Evolutionary conservation across 805 yeast genomes (phyloP).

Genomic region (Ogataea trehalophila): DNA sequence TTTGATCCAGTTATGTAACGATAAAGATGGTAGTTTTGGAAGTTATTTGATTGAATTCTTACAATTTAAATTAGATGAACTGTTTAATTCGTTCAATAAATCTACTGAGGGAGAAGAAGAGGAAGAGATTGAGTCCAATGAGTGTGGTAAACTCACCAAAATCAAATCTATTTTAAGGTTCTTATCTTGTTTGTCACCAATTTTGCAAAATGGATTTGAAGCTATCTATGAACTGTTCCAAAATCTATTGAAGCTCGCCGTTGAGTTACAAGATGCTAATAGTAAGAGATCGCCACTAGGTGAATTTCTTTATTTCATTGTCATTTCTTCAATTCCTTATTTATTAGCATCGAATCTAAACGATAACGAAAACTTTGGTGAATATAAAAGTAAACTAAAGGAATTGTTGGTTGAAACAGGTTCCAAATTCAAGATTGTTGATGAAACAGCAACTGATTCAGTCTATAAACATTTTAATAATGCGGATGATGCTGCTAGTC

Average conservation of each 20-base stretch:
- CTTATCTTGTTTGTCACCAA: conserved; percentile 59
- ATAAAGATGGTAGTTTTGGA: conserved; percentile 61
- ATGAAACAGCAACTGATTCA: conserved; percentile 1
- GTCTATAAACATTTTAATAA: conserved; percentile 2
- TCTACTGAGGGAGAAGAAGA: conserved; percentile 10
- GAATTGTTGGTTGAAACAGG: conserved; percentile 43
- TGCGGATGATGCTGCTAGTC: conserved; percentile 16
- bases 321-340: conserved; percentile 62
- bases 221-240: conserved; percentile 38
- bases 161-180: conserved; percentile 69
- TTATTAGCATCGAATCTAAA: conserved; percentile 20
- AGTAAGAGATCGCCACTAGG: conserved; percentile 52
- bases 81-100: conserved; percentile 34
- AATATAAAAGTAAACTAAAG: conserved; percentile 32
- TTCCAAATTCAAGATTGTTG: conserved; percentile 10
- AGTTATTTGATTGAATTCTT: conserved; percentile 63
- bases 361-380: conserved; percentile 11
- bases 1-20: conserved; percentile 60
- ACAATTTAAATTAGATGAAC: conserved; percentile 56
- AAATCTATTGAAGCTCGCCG: conserved; percentile 50
- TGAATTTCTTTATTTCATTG: conserved; percentile 61
- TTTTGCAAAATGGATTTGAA: conserved; percentile 44
- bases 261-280: conserved; percentile 45
- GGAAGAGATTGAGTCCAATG: conserved; percentile 23
- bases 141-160: conserved; percentile 62